Conservation (phyloP, 78 protist genomes). For the Dictyostelium citrinum region DNA sequence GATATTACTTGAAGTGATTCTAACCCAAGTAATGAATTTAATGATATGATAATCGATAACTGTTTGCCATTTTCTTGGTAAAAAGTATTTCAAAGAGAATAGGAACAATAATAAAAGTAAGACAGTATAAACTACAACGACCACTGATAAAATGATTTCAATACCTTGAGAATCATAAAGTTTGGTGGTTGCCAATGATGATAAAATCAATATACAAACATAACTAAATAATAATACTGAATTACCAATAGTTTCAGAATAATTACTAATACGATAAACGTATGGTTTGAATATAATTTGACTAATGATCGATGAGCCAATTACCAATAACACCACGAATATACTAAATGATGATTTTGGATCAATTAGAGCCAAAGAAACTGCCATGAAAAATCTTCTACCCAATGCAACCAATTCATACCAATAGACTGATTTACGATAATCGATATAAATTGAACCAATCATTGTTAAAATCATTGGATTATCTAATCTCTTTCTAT, state of each 20-base stretch:
- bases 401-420: constrained; percentile 14
- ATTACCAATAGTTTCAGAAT: constrained; percentile 20
- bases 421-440: constrained; percentile 32
- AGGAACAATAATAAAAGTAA: constrained; percentile 20
- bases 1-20: not conserved
- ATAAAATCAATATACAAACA: constrained; percentile 33
- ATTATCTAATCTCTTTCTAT: constrained; percentile 45
- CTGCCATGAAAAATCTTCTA: constrained; percentile 71
- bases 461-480: constrained; percentile 19
- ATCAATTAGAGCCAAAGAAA: constrained; percentile 45
- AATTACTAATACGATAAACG: constrained; percentile 35
- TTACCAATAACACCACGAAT: constrained; percentile 49
- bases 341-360: constrained; percentile 59
- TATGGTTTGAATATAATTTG: constrained; percentile 22
- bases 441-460: constrained; percentile 66
- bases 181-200: constrained; percentile 17
- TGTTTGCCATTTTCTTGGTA: constrained; percentile 30
- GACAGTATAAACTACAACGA: constrained; percentile 21
- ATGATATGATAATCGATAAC: not conserved
- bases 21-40: not conserved
- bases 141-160: constrained; percentile 31
- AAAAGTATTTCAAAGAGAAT: constrained; percentile 45
- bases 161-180: constrained; percentile 47
- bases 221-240: constrained; percentile 43
- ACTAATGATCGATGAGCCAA: constrained; percentile 43